Conservation (phyloP, 1,284 basidiomycete genomes). For the Athelia psychrophila region DNA sequence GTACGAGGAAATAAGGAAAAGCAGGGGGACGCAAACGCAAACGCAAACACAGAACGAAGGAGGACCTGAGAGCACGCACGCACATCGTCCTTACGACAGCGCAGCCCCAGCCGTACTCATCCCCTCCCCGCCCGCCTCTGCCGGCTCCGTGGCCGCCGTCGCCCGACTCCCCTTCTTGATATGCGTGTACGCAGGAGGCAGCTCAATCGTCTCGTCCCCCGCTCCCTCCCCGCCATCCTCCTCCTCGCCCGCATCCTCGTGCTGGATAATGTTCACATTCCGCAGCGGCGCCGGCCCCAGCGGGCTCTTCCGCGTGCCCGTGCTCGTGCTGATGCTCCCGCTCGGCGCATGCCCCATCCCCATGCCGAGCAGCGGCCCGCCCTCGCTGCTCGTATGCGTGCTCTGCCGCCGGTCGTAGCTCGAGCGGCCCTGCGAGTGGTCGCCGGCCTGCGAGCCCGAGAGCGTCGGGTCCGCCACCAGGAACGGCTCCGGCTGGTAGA, state of each 20-base stretch:
- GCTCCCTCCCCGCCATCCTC: conserved; percentile 29
- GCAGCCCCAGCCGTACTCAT: too few species aligned
- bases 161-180: conserved; percentile 26
- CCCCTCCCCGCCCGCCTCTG: too few species aligned
- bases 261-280: conserved; percentile 76
- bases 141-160: not conserved
- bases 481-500: conserved; percentile 73
- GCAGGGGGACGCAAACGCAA: too few species aligned
- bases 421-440: conserved; percentile 9
- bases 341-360: conserved; percentile 10
- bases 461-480: conserved; percentile 59
- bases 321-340: conserved; percentile 18
- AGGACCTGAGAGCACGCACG: too few species aligned
- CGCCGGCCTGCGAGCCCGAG: conserved; percentile 27
- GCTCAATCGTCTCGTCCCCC: conserved; percentile 65
- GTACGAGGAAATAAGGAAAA: too few species aligned
- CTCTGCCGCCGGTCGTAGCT: conserved; percentile 18
- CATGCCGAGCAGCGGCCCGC: too few species aligned
- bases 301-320: conserved; percentile 43
- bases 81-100: too few species aligned
- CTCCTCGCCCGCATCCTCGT: conserved; percentile 72
- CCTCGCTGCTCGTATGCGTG: conserved; percentile 5
- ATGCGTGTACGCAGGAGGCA: conserved; percentile 78
- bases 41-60: too few species aligned
- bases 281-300: conserved; percentile 46